These are phyloP conservation scores for Cyclaneusma minus DNA, from an alignment of 2,329 filamentous ascomycete species.

Conservation along the genomic window DNA sequence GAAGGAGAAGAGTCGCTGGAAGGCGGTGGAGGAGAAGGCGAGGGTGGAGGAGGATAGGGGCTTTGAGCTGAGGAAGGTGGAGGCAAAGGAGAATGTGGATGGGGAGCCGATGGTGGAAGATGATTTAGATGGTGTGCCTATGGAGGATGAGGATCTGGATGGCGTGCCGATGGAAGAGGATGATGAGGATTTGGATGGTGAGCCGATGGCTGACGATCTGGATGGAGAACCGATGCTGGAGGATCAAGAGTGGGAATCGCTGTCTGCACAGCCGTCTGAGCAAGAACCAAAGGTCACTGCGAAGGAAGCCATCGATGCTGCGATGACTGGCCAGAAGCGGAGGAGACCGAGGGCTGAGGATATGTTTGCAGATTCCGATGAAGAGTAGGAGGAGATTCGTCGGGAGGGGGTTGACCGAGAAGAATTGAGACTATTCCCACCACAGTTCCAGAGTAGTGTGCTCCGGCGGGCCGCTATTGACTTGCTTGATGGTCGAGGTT, in stretches of 20 bases:
- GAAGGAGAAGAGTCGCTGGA: constrained; percentile 18
- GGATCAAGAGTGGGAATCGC: constrained; percentile 2
- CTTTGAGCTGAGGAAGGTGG: constrained; percentile 23
- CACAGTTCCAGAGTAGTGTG: too few relatives aligned
- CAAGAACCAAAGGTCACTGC: constrained; percentile 10
- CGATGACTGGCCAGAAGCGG: constrained; percentile 23
- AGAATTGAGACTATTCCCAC: too few relatives aligned
- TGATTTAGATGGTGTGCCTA: constrained; percentile 27
- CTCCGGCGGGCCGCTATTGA: too few relatives aligned
- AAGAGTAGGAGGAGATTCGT: constrained; percentile 14
- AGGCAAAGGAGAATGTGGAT: constrained; percentile 9
- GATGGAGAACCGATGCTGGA: constrained; percentile 16
- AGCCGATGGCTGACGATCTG: constrained; percentile 22
- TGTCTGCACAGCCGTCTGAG: constrained; percentile 6
- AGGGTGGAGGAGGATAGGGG: constrained; percentile 26
- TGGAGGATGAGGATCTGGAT: constrained; percentile 26
- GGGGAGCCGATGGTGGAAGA: constrained; percentile 31
- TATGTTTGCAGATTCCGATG: constrained; percentile 74
- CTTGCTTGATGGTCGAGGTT: too few relatives aligned
- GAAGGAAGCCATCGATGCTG: constrained; percentile 14
- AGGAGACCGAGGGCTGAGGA: constrained; percentile 64
- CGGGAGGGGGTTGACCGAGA: too few relatives aligned
- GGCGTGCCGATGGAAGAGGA: constrained; percentile 29
- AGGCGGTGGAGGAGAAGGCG: constrained; percentile 19
- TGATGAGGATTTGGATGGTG: constrained; percentile 28